Evolutionary conservation across 2,329 filamentous ascomycete genomes (phyloP), one percentile per base, ranked within the genome.

Genomic region (Nemania sp.): DNA sequence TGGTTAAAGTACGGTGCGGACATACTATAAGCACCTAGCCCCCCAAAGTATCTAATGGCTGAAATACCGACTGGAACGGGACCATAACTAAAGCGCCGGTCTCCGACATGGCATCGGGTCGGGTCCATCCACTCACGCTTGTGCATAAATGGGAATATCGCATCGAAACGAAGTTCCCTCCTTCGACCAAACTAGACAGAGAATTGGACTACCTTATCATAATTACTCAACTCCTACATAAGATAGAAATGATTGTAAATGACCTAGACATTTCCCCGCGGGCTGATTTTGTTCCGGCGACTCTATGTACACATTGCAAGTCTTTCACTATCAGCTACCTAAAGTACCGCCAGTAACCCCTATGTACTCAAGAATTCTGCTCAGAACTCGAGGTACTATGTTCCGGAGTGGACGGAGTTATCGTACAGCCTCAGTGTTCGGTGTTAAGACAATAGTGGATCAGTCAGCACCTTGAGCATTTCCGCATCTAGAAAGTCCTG

Each of bases 391-490:
- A n/a, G n/a, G n/a, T 13, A 41, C 43, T 18, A 52, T 26, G 24
- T 15, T 7, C 29, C 52, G 27, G 52, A 54, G 52, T 20, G 26
- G 26, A 35, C 52, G 26, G 52, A 52, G 52, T 54, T 54, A 20
- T 54, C 15, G 35, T n/a, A n/a, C 2, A 52, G 11, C 22, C 35
- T 2, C 11, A 54, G 27, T 22, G 29, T 35, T 35, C 27, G 52
- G 26, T 20, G 26, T 32, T 18, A 29, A 53, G 15, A 7, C n/a
- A 53, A n/a, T 11, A 18, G 10, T 35, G n/a, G 26, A 54, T 52
- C 47, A 51, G 26, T 26, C 26, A 29, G 26, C 26, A 18, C 26
- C 10, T 52, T n/a, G 49, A 29, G 24, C 24, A 22, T 47, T 47
- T 47, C 43, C 43, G 18, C 43, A 47, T 47, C 43, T 7, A 47